Percentiles rank a stretch among this genome's conserved stretches.
phyloP scores from a whole-genome alignment of 2,329 filamentous ascomycete species.

The Thermomyces lanuginosus region DNA sequence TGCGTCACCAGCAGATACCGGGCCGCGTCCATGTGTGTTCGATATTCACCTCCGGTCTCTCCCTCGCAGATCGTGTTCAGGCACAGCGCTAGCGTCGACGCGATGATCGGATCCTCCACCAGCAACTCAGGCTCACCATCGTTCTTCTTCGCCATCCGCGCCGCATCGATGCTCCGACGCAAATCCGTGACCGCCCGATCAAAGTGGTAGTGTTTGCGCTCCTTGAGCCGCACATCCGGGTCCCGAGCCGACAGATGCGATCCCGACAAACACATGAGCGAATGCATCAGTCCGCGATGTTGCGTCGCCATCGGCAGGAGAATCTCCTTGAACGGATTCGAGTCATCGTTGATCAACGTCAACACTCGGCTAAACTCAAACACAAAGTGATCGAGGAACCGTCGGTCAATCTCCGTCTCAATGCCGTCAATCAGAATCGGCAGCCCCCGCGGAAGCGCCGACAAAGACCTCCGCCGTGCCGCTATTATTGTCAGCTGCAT shows the following conservation, averaged over 20 bases:
- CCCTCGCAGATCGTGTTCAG: conserved; percentile 46
- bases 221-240: conserved; percentile 34
- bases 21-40: conserved; percentile 63
- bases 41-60: conserved; percentile 51
- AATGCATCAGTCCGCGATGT: conserved; percentile 77
- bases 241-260: conserved; percentile 48
- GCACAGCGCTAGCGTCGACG: conserved; percentile 43
- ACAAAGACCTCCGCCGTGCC: conserved; percentile 17
- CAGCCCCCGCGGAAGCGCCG: conserved; percentile 28
- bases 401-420: conserved; percentile 61
- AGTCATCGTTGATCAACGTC: conserved; percentile 63
- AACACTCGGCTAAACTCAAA: conserved; percentile 63
- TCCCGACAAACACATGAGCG: conserved; percentile 66
- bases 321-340: conserved; percentile 74
- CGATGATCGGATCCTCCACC: conserved; percentile 44
- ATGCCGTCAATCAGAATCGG: conserved; percentile 59
- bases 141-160: conserved; percentile 10
- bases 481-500: conserved; percentile 9
- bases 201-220: conserved; percentile 41
- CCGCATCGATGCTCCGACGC: conserved; percentile 23
- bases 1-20: conserved; percentile 49
- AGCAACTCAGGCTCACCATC: conserved; percentile 21
- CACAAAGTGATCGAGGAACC: conserved; percentile 72
- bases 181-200: conserved; percentile 26
- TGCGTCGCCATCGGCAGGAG: conserved; percentile 65